These are phyloP conservation scores for Aspergillus latus DNA, from an alignment of 2,329 filamentous ascomycete species.

Conservation along the genomic window DNA sequence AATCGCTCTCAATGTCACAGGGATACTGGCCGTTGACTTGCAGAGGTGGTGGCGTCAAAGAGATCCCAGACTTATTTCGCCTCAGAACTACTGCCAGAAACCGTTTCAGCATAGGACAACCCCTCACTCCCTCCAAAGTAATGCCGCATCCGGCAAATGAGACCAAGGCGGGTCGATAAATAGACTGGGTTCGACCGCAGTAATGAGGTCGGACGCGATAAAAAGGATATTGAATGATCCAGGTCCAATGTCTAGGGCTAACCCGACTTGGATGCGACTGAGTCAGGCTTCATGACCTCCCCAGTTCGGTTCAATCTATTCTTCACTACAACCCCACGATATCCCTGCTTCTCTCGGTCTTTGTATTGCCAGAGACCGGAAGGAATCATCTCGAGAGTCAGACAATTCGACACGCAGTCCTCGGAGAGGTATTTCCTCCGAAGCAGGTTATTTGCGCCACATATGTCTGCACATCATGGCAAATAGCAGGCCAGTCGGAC, in stretches of 20 bases:
- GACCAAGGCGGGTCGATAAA: background rate
- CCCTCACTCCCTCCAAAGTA: background rate
- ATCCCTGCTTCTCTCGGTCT: background rate
- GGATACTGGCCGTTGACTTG: background rate
- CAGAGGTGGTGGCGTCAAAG: background rate
- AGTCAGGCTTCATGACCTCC: slow-evolving; percentile 1
- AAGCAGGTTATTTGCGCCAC: background rate
- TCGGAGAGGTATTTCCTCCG: background rate
- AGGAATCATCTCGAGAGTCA: background rate
- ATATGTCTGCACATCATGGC: background rate
- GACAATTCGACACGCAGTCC: background rate
- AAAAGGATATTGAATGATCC: background rate
- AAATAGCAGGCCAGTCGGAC: no score
- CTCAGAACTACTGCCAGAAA: background rate
- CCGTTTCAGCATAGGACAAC: background rate
- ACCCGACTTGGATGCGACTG: background rate
- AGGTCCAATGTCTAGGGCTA: background rate
- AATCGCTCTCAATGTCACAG: background rate
- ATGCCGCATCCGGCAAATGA: background rate
- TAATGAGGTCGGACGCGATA: background rate
- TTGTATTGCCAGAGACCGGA: background rate
- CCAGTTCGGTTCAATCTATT: background rate
- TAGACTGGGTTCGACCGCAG: background rate
- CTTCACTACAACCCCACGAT: background rate
- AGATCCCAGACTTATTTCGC: background rate